A percentile compares a stretch with the other conserved stretches of the same genome.
These are phyloP conservation scores for Adansonia rubrostipa DNA, from an alignment of 441 rosid species.

Conservation along the genomic window DNA sequence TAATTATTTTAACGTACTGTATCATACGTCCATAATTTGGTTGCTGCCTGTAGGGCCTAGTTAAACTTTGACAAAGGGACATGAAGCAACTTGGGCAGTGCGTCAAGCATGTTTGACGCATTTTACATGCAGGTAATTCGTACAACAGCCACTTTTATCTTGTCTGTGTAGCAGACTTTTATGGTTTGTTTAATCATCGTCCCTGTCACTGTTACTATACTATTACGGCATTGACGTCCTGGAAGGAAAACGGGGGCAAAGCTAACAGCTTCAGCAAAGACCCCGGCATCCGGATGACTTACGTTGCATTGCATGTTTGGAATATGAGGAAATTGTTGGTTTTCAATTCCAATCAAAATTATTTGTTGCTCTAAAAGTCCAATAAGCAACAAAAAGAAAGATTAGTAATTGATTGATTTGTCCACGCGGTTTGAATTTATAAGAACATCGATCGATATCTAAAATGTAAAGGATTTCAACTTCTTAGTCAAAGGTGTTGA, in stretches of 20 bases:
- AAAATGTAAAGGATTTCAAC: not conserved
- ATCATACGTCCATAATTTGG: no score
- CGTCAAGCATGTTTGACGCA: slow-evolving; percentile 22
- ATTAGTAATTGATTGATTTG: not conserved
- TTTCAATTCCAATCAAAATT: not conserved
- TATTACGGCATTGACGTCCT: slow-evolving; percentile 16
- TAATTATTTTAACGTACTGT: no score
- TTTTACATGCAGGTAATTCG: not conserved
- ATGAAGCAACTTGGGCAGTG: slow-evolving; percentile 17
- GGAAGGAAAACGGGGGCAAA: not conserved
- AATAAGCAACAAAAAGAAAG: slow-evolving; percentile 9
- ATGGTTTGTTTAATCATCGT: not conserved
- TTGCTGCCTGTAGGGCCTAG: no score
- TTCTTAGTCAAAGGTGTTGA: not conserved
- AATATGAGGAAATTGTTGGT: not conserved
- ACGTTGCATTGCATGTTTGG: not conserved
- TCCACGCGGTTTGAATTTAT: not conserved
- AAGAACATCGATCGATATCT: not conserved
- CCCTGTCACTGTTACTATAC: not conserved
- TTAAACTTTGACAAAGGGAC: no score
- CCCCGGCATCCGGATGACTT: not conserved
- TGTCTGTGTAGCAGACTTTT: not conserved
- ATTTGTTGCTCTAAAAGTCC: not conserved
- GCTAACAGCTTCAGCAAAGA: not conserved
- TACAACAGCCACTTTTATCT: not conserved